A percentile compares a stretch with the other conserved stretches of the same genome.
Evolutionary conservation across 2,329 filamentous ascomycete genomes (phyloP).

Genomic region (Tolypocladium guangdongense): DNA sequence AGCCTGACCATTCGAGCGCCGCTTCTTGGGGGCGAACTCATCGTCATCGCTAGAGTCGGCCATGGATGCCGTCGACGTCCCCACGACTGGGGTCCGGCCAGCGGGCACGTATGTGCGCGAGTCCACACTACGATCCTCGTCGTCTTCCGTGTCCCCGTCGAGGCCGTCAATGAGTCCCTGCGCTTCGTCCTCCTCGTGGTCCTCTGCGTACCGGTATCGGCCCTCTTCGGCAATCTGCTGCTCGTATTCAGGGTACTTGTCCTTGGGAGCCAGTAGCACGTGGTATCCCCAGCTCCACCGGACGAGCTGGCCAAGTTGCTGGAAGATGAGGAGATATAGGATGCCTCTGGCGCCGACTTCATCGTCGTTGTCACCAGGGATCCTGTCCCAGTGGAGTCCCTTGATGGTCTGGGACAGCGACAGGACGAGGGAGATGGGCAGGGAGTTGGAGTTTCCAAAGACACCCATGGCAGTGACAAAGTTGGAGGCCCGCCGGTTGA

Average conservation of each 20-base stretch:
- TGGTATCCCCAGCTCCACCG: constrained; percentile 99
- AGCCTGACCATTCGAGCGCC: constrained; percentile 11
- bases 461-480: constrained; percentile 96
- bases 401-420: constrained; percentile 86
- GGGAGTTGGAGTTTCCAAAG: constrained; percentile 96
- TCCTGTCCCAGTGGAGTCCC: constrained; percentile 85
- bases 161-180: constrained; percentile 29
- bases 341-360: constrained; percentile 92
- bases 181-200: constrained; percentile 30
- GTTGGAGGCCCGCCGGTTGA: constrained; percentile 78
- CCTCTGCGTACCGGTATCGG: constrained; percentile 41
- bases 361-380: constrained; percentile 87
- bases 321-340: constrained; percentile 90
- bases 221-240: constrained; percentile 44
- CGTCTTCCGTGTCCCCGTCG: constrained; percentile 27
- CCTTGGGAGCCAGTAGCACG: constrained; percentile 78
- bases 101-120: constrained; percentile 42
- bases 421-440: constrained; percentile 91
- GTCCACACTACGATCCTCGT: constrained; percentile 25
- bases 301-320: constrained; percentile 89
- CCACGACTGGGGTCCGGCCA: constrained; percentile 42
- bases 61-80: constrained; percentile 37
- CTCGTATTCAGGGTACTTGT: constrained; percentile 56
- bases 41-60: constrained; percentile 37
- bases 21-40: constrained; percentile 20